A percentile compares a stretch with the other conserved stretches of the same genome.
These are phyloP conservation scores for Kalaharituber pfeilii DNA, from an alignment of 2,329 filamentous ascomycete genomes.

Conservation along the genomic window DNA sequence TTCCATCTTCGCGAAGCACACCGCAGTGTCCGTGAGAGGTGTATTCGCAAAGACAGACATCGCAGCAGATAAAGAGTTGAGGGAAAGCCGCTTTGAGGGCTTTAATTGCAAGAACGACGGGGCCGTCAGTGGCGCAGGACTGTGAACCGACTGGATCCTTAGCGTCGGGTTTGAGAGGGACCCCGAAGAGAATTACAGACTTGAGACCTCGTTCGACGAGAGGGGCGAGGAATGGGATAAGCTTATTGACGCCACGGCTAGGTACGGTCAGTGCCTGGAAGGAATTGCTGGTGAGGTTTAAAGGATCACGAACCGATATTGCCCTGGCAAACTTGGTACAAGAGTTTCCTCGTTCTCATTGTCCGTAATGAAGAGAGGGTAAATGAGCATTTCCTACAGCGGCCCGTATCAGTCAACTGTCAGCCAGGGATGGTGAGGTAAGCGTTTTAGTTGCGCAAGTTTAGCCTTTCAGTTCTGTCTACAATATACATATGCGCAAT, in stretches of 20 bases:
- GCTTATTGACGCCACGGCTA: slow-evolving; percentile 71
- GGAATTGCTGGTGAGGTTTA: slow-evolving; percentile 4
- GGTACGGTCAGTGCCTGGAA: slow-evolving; percentile 28
- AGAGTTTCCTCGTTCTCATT: slow-evolving; percentile 78
- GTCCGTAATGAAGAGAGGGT: slow-evolving; percentile 91
- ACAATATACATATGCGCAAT: no score
- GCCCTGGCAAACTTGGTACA: slow-evolving; percentile 80
- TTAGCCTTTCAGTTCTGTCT: no score
- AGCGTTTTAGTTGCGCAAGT: no score
- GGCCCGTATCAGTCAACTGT: background rate
- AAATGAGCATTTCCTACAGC: slow-evolving; percentile 89
- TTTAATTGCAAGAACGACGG: slow-evolving; percentile 74
- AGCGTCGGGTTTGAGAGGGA: slow-evolving; percentile 59
- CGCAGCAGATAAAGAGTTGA: slow-evolving; percentile 72
- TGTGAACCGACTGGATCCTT: slow-evolving; percentile 87
- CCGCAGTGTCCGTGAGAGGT: slow-evolving; percentile 96
- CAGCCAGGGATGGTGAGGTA: no score
- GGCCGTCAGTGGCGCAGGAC: slow-evolving; percentile 82
- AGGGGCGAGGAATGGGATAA: slow-evolving; percentile 69
- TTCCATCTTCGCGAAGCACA: slow-evolving; percentile 81
- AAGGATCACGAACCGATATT: no score
- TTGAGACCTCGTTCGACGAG: slow-evolving; percentile 77
- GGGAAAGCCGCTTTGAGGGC: slow-evolving; percentile 74
- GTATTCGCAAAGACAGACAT: slow-evolving; percentile 97
- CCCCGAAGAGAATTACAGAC: slow-evolving; percentile 90